Percentiles rank a stretch among this genome's conserved stretches.
Evolutionary conservation across 768 basidiomycete genomes (phyloP).

Genomic region (Mycena haematopus): DNA sequence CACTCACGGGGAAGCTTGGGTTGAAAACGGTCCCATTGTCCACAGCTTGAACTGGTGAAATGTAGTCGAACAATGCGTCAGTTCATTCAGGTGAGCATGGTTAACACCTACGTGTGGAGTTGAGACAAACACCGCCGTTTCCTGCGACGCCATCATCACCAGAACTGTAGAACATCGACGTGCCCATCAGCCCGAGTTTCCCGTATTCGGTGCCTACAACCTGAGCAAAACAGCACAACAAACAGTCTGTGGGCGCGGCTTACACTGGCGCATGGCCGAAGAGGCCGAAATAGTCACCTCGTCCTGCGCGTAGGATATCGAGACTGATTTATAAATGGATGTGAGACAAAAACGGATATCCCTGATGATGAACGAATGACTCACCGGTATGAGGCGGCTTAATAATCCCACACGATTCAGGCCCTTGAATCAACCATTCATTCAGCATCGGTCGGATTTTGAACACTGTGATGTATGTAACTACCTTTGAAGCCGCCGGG

Average conservation of each 20-base stretch:
- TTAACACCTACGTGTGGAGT: slow-evolving; percentile 25
- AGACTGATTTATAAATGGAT: slow-evolving; percentile 26
- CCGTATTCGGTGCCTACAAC: slow-evolving; percentile 29
- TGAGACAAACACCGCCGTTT: slow-evolving; percentile 35
- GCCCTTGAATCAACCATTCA: slow-evolving; percentile 31
- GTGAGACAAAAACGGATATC: not conserved
- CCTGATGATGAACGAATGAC: not conserved
- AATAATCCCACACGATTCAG: slow-evolving; percentile 45
- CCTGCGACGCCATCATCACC: slow-evolving; percentile 49
- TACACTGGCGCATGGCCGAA: slow-evolving; percentile 47
- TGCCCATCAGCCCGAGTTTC: slow-evolving; percentile 45
- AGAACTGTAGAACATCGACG: slow-evolving; percentile 43
- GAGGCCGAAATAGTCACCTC: slow-evolving; percentile 38
- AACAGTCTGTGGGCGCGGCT: slow-evolving; percentile 27
- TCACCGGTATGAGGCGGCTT: slow-evolving; percentile 34
- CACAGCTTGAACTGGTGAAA: slow-evolving; percentile 20
- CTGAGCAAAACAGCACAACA: not conserved
- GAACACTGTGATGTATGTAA: not conserved
- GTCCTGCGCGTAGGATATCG: slow-evolving; percentile 44
- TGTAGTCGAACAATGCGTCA: not conserved
- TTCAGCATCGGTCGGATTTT: not conserved
- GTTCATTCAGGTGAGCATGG: not conserved
- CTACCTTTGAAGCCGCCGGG: slow-evolving; percentile 47
- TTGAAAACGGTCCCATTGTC: slow-evolving; percentile 34
- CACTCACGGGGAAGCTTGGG: slow-evolving; percentile 31